phyloP scores from a whole-genome alignment of 345 rosid genomes.

The Salix exigua region DNA sequence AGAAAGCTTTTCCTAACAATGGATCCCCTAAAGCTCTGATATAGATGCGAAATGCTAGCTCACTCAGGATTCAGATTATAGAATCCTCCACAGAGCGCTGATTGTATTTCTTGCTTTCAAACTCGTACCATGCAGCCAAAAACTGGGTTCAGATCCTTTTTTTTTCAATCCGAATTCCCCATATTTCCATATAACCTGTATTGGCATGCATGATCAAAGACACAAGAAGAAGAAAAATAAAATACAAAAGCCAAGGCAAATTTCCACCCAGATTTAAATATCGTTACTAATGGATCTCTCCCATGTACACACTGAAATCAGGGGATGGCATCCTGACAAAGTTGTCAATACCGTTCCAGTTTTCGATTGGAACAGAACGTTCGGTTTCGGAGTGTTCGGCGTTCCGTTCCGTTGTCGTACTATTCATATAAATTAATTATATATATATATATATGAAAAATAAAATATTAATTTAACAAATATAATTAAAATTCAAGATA shows the following conservation, averaged over 20 bases:
- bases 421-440: no score
- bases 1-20: background rate
- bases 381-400: no score
- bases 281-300: background rate
- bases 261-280: no score
- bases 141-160: background rate
- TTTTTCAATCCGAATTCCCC: background rate
- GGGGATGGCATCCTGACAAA: no score
- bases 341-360: no score
- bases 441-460: no score
- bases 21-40: background rate
- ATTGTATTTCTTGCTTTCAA: background rate
- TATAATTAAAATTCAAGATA: no score
- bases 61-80: background rate
- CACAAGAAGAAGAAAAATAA: background rate
- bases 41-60: no score
- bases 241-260: background rate
- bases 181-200: background rate
- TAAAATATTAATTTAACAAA: no score
- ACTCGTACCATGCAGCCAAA: background rate
- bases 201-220: slow-evolving; percentile 3
- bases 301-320: background rate
- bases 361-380: no score
- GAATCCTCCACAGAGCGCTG: background rate
- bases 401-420: no score